Percentiles rank a stretch among this genome's conserved stretches.
Conservation (phyloP, 768 basidiomycete genomes). For the Holtermanniella nyarrowii region DNA sequence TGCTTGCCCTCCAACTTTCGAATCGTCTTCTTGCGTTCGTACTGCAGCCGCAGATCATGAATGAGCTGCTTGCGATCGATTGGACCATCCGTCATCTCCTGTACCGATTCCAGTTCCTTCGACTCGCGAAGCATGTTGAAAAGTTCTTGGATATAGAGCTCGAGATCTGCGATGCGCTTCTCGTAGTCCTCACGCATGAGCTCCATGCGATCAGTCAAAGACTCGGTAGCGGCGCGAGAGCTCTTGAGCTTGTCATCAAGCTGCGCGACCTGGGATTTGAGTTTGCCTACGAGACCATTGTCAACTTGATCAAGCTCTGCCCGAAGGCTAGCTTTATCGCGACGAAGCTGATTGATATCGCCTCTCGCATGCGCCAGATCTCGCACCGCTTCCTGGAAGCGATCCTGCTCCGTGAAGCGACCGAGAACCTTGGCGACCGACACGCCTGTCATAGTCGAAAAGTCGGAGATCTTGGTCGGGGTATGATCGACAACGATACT, state of each 20-base stretch:
- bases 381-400: constrained; percentile 59
- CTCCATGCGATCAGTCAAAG: constrained; percentile 66
- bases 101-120: constrained; percentile 58
- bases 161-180: constrained; percentile 75
- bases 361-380: constrained; percentile 49
- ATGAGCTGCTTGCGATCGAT: constrained; percentile 77
- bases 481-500: constrained; percentile 90
- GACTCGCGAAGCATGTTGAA: constrained; percentile 88
- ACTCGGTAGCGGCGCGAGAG: constrained; percentile 67
- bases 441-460: constrained; percentile 73
- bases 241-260: constrained; percentile 66
- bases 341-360: constrained; percentile 54
- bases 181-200: constrained; percentile 70
- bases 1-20: constrained; percentile 26
- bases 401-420: constrained; percentile 81
- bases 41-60: constrained; percentile 42
- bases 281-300: constrained; percentile 71
- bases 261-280: constrained; percentile 59
- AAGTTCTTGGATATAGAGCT: constrained; percentile 83
- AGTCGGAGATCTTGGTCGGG: constrained; percentile 53
- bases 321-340: constrained; percentile 73
- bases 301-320: constrained; percentile 69
- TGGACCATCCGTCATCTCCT: constrained; percentile 51
- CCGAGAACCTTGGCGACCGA: constrained; percentile 81
- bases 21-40: constrained; percentile 37